Evolutionary conservation across 352 stramenopile genomes (phyloP).

Genomic region (Pythium vanterpoolii): DNA sequence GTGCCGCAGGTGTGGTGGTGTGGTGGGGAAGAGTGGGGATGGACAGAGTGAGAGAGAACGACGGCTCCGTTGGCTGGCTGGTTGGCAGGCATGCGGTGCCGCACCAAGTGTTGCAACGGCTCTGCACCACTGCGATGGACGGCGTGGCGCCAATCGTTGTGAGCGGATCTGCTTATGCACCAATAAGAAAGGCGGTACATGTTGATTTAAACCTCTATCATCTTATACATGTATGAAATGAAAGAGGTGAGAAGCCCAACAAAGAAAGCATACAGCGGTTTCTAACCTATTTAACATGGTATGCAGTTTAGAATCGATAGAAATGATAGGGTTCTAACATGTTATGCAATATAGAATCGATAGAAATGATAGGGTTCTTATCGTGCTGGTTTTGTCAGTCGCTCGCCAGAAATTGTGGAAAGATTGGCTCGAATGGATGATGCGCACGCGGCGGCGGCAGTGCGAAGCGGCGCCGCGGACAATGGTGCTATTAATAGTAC

Average conservation of each 20-base stretch:
- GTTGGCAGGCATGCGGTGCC: conserved; percentile 15
- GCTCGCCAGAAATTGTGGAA: conserved; percentile 24
- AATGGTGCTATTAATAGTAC: not conserved
- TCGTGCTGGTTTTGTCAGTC: too few relatives aligned
- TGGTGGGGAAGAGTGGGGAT: not conserved
- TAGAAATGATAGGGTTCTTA: conserved; percentile 8
- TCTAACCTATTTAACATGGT: not conserved
- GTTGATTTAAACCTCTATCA: conserved; percentile 5
- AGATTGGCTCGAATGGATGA: conserved; percentile 17
- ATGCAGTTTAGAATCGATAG: conserved; percentile 3
- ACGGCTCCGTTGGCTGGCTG: conserved; percentile 7
- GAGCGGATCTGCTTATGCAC: conserved; percentile 25
- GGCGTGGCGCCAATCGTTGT: conserved; percentile 43
- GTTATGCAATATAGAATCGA: conserved; percentile 1
- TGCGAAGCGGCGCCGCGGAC: not conserved
- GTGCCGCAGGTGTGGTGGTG: not conserved
- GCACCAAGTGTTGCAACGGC: conserved; percentile 12
- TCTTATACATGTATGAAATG: conserved; percentile 10
- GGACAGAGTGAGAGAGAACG: too few relatives aligned
- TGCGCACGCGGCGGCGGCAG: conserved; percentile 3
- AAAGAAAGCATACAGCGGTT: not conserved
- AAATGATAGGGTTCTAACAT: too few relatives aligned
- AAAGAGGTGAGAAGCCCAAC: conserved; percentile 9
- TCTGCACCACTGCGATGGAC: not conserved
- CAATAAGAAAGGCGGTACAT: conserved; percentile 29